phyloP scores from a whole-genome alignment of 2,329 filamentous ascomycete species.

The Alternaria angustiovoidea region DNA sequence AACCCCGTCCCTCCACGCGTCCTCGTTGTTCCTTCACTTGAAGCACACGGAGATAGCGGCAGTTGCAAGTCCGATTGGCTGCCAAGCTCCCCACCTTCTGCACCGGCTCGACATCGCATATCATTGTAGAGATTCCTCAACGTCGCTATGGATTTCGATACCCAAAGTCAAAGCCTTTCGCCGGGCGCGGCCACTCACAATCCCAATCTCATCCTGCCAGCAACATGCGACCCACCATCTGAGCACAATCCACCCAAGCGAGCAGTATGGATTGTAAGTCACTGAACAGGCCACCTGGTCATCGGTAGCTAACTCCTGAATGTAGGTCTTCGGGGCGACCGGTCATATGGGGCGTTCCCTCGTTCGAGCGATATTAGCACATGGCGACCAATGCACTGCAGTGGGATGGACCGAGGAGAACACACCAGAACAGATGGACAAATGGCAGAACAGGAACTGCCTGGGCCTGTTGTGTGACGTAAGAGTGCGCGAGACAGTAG shows the following conservation, averaged over 20 bases:
- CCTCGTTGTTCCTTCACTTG: constrained; percentile 12
- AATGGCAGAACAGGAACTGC: constrained; percentile 71
- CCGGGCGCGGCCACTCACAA: constrained; percentile 45
- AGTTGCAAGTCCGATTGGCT: constrained; percentile 42
- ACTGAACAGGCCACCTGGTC: background rate
- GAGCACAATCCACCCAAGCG: constrained; percentile 74
- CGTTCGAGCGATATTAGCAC: constrained; percentile 79
- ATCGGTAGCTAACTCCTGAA: background rate
- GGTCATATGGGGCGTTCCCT: constrained; percentile 95
- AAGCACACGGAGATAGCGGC: constrained; percentile 23
- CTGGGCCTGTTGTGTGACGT: constrained; percentile 90
- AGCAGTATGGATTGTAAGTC: constrained; percentile 84
- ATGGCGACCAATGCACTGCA: constrained; percentile 83
- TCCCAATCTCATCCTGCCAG: constrained; percentile 70
- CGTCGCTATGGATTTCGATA: constrained; percentile 46
- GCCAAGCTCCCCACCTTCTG: constrained; percentile 32
- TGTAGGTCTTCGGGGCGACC: constrained; percentile 86
- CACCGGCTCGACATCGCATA: constrained; percentile 23
- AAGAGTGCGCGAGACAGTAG: constrained; percentile 79
- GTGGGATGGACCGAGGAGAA: constrained; percentile 86
- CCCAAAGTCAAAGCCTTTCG: constrained; percentile 48
- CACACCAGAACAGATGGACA: constrained; percentile 73
- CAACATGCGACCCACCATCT: constrained; percentile 85
- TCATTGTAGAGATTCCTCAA: constrained; percentile 18
- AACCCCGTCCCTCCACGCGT: background rate